Percentiles rank a stretch among this genome's conserved stretches.
These are phyloP conservation scores for Botrytis squamosa DNA, from an alignment of 2,329 filamentous ascomycete species.

Conservation along the genomic window DNA sequence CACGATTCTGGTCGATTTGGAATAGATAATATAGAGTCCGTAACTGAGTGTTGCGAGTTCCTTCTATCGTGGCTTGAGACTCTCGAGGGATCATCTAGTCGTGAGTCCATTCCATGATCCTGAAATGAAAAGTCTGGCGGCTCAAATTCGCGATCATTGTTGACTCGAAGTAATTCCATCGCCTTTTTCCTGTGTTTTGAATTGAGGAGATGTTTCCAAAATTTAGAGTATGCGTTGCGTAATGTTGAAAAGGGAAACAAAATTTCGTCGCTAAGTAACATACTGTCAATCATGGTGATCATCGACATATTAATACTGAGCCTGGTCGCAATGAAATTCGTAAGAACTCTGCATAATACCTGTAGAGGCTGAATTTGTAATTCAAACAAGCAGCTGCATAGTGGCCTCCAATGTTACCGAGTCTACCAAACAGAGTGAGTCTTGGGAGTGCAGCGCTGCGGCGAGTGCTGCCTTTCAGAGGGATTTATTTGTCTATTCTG, in stretches of 20 bases:
- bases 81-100: background rate
- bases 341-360: background rate
- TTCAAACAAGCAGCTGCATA: background rate
- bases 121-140: background rate
- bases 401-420: background rate
- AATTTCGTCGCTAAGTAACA: background rate
- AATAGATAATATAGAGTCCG: background rate
- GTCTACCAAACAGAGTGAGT: background rate
- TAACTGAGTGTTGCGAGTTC: background rate
- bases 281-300: background rate
- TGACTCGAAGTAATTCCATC: background rate
- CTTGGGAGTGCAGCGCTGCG: background rate
- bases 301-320: background rate
- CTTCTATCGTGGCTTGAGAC: background rate
- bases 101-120: background rate
- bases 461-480: background rate
- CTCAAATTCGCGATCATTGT: background rate
- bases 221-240: background rate
- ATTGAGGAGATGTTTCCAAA: background rate
- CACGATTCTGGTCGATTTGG: background rate
- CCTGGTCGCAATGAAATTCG: background rate
- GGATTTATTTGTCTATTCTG: background rate
- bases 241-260: background rate
- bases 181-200: too few species aligned
- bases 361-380: background rate